Conservation (phyloP, 257 asterid genomes). For the Buddleja alternifolia region DNA sequence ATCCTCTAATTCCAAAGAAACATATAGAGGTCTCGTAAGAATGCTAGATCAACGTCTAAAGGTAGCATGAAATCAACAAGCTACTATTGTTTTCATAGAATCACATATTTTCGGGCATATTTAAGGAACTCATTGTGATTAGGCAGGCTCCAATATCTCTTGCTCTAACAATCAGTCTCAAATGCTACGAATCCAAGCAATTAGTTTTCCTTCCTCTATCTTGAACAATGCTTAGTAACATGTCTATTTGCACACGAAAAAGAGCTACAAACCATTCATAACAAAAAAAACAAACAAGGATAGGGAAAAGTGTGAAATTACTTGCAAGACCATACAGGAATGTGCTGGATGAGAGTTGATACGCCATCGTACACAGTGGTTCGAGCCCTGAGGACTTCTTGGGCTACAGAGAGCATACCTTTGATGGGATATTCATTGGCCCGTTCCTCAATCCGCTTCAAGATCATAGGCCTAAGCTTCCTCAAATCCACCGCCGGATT, state of each 20-base stretch:
- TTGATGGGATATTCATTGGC: constrained; percentile 67
- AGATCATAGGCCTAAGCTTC: constrained; percentile 78
- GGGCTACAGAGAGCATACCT: constrained; percentile 67
- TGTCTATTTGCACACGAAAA: background rate
- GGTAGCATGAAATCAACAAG: constrained; percentile 5
- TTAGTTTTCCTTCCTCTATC: background rate
- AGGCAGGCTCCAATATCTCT: background rate
- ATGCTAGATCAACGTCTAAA: constrained; percentile 14
- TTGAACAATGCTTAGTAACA: background rate
- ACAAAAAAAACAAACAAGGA: background rate
- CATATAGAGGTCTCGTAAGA: background rate
- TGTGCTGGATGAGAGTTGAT: constrained; percentile 56
- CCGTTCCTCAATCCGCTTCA: constrained; percentile 77
- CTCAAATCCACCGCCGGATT: constrained; percentile 42
- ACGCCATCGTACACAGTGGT: constrained; percentile 68
- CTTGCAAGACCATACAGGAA: constrained; percentile 92
- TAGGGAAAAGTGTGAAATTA: constrained; percentile 36
- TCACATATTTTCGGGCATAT: background rate
- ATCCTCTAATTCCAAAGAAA: background rate
- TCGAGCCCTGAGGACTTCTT: constrained; percentile 64
- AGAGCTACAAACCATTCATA: background rate
- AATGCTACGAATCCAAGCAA: background rate
- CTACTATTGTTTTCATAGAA: background rate
- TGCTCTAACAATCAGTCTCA: background rate
- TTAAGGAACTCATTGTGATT: background rate